phyloP scores from a whole-genome alignment of 768 basidiomycete genomes.

The Termitomyces bulborhizus region DNA sequence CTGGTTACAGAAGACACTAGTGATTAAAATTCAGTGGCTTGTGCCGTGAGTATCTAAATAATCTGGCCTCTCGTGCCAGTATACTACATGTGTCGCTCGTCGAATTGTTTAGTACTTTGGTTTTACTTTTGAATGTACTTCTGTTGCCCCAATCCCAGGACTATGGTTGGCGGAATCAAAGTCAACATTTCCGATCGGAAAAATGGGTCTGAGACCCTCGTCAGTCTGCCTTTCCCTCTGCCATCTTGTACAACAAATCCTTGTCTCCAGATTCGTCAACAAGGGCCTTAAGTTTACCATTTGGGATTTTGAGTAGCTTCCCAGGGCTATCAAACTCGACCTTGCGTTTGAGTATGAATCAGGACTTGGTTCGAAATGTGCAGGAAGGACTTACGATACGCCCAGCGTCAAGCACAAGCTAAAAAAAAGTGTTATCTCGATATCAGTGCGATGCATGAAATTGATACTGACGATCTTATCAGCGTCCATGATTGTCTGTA shows the following conservation, averaged over 20 bases:
- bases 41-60: conserved; percentile 8
- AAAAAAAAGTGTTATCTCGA: neutral
- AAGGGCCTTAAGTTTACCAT: conserved; percentile 44
- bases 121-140: conserved; percentile 7
- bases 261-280: conserved; percentile 57
- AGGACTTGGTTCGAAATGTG: neutral
- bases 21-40: conserved; percentile 3
- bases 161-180: neutral
- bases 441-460: conserved; percentile 4
- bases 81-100: conserved; percentile 7
- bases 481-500: conserved; percentile 66
- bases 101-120: conserved; percentile 2
- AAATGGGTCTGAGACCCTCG: too few relatives aligned
- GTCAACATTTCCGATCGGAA: too few relatives aligned
- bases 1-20: conserved; percentile 35
- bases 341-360: conserved; percentile 9
- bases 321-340: conserved; percentile 51
- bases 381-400: conserved; percentile 29
- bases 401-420: conserved; percentile 55
- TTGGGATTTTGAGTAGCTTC: conserved; percentile 44
- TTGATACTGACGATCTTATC: conserved; percentile 39
- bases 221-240: conserved; percentile 9
- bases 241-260: conserved; percentile 41
- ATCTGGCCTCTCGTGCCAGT: conserved; percentile 10
- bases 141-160: neutral